phyloP scores from a whole-genome alignment of 805 yeast species.

The Schwanniomyces sp. region DNA sequence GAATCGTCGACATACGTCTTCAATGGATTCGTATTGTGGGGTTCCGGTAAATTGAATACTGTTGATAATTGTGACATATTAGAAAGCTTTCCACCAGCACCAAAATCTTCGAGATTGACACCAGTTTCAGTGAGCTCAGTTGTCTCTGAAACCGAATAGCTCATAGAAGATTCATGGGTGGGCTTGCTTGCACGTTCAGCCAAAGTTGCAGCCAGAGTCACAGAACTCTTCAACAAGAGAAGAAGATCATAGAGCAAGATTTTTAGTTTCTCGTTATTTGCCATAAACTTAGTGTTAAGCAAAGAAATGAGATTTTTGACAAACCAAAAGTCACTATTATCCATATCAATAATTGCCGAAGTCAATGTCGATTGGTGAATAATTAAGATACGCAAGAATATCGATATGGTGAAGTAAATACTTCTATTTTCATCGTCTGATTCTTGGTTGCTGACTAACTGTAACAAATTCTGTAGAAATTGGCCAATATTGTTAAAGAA shows the following conservation, averaged over 20 bases:
- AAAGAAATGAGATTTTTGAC: conserved; percentile 47
- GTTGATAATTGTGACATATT: conserved; percentile 6
- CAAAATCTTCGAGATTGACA: not conserved
- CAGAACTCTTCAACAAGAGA: conserved; percentile 47
- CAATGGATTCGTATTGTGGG: conserved; percentile 19
- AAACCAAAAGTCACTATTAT: conserved; percentile 44
- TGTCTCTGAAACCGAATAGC: conserved; percentile 3
- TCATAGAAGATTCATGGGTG: not conserved
- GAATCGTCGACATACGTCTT: conserved; percentile 12
- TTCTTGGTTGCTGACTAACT: conserved; percentile 11
- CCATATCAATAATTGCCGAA: conserved; percentile 40
- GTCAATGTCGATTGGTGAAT: conserved; percentile 56
- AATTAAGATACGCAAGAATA: conserved; percentile 54
- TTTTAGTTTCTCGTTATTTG: conserved; percentile 45
- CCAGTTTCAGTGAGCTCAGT: not conserved
- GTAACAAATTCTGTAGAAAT: conserved; percentile 21
- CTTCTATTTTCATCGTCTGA: not conserved
- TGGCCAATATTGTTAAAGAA: conserved; percentile 21
- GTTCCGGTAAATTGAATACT: conserved; percentile 33
- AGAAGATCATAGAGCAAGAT: conserved; percentile 61
- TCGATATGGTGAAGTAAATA: conserved; percentile 36
- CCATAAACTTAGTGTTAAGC: conserved; percentile 43
- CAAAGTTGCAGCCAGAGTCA: conserved; percentile 20
- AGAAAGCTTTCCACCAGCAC: not conserved
- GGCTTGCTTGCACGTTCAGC: conserved; percentile 6